Evolutionary conservation across 345 rosid species (phyloP), one percentile per base, ranked within the genome.

Genomic region (Populus simonii): DNA sequence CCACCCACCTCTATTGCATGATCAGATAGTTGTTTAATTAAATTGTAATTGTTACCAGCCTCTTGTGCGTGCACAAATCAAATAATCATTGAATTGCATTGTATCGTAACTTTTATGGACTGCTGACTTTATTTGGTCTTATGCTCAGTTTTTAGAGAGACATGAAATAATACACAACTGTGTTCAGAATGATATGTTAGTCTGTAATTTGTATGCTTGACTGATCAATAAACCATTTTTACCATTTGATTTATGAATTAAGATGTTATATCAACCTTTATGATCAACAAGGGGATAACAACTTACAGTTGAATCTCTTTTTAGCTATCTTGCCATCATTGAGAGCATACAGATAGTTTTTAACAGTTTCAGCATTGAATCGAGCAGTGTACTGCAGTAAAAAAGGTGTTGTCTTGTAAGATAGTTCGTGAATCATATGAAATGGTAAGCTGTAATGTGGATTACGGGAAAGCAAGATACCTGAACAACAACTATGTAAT

Each of bases 231-330:
- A 49, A 53, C n/a, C 59, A 53, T 20, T 20, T 20, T 51, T 53
- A 18, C n/a, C 23, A 53, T 18, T 7, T 20, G 27, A 59, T n/a
- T 23, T n/a, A n/a, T 59, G 16, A n/a, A 10, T 23, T 3, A 59
- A n/a, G 15, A n/a, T 59, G 65, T 59, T 23, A 9, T 9, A 23
- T 59, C 29, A 23, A 23, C 65, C 6, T 59, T 3, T 59, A 59
- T 5, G 11, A 23, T 49, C 43, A 78, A 70, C 51, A 82, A 41
- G 66, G 2, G 70, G 9, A 77, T 36, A 72, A 84, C 12, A 79
- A 85, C 98, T 91, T 76, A 93, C 99, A 23, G 75, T 96, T 93
- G 82, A 93, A 90, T 88, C 89, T 89, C 87, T 90, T 92, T 84
- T 96, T 91, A 2, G 97, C 86, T 75, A 91, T 87, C 86, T 87